Conservation (phyloP, 2,329 filamentous ascomycete genomes). For the Chalaropsis thielavioides region DNA sequence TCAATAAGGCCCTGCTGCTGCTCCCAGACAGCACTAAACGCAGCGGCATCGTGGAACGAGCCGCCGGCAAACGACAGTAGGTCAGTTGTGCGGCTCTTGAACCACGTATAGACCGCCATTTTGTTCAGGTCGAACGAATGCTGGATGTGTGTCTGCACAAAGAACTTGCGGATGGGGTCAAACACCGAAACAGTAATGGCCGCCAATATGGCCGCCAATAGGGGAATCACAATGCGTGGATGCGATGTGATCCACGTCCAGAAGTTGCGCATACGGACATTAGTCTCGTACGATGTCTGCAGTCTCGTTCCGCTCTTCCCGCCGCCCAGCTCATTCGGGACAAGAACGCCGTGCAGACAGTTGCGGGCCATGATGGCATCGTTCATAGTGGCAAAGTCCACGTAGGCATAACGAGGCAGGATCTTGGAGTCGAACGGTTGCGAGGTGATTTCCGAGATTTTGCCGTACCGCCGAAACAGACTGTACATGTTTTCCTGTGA, state of each 20-base stretch:
- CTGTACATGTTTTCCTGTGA: constrained; percentile 78
- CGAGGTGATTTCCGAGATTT: constrained; percentile 68
- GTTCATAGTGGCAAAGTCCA: constrained; percentile 60
- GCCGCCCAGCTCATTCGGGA: constrained; percentile 54
- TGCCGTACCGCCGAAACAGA: constrained; percentile 79
- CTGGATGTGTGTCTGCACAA: constrained; percentile 77
- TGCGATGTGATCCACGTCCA: constrained; percentile 80
- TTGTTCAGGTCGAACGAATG: constrained; percentile 60
- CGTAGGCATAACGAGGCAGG: constrained; percentile 60
- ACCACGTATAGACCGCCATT: constrained; percentile 63
- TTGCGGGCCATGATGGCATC: constrained; percentile 81
- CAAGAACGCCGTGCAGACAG: constrained; percentile 73
- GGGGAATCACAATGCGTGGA: constrained; percentile 73
- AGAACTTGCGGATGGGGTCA: constrained; percentile 86
- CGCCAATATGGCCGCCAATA: constrained; percentile 66
- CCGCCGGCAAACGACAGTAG: constrained; percentile 42
- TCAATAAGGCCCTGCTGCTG: constrained; percentile 71
- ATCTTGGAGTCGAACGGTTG: constrained; percentile 80
- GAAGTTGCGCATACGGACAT: constrained; percentile 61
- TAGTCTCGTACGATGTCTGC: constrained; percentile 70
- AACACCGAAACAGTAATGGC: constrained; percentile 77
- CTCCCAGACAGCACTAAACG: constrained; percentile 71
- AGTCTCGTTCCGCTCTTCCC: constrained; percentile 63
- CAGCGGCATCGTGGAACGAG: constrained; percentile 47
- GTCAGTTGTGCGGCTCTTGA: constrained; percentile 56